Base-by-base conservation (phyloP, 2,329 filamentous ascomycete genomes). In the Lecanicillium sp. region DNA sequence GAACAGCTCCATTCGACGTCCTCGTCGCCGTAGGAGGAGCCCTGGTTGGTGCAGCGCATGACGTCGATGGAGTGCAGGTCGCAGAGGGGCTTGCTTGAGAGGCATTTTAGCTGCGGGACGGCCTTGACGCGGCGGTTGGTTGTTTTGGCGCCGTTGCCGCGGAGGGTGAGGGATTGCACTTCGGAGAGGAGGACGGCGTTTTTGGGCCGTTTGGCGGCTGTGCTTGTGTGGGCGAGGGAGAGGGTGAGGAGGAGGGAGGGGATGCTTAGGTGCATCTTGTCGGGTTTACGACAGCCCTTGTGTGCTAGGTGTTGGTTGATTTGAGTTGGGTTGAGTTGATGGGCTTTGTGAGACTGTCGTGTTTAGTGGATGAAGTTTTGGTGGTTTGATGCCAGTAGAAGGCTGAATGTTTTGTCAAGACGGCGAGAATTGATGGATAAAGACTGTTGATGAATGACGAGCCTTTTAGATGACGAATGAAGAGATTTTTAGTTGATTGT, bases 1-100 rank as follows among this genome's bases (percentile, higher is more conserved):
- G 77, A 78, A 63, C 90, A 98, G 19, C 85, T 85, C 90, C 90
- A 98, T 63, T 95, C 82, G 28, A 95, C 73, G 56, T 95, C 84
- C 60, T 92, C 80, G 31, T 67, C 58, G 45, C 78, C 77, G 66
- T 95, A 95, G 44, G 83, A 83, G 20, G 76, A 68, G 44, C 90
- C 92, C 44, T 83, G 73, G 64, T 96, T 96, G 45, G 74, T 82
- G 72, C 90, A 98, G 52, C 87, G 85, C 82, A 96, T 85, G 11
- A 83, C 67, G 49, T 94, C 84, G 45, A 94, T 65, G 18, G 76
- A 64, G 67, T 90, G 83, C 40, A 90, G 72, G 29, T 72, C 60
- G 67, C 80, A 85, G 42, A 83, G 59, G 38, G 69, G 67, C 8
- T 65, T 71, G 38, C 78, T 71, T 19, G 84, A 86, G 40, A 83